Base-by-base conservation (phyloP, 345 rosid genomes). In the Salix viminalis region DNA sequence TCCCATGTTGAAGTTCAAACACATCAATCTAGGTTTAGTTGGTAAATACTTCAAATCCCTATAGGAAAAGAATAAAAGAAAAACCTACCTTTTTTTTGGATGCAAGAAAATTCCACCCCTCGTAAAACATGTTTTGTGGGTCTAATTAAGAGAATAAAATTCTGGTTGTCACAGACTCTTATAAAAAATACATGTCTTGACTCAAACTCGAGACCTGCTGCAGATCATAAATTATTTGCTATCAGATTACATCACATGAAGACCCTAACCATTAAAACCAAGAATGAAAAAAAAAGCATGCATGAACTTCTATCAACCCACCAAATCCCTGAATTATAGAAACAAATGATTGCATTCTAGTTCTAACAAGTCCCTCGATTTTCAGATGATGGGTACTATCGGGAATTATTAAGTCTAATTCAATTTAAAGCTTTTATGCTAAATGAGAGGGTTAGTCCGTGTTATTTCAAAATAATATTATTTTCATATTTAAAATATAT, bases 301-400 rank as follows among this genome's bases (percentile, higher is more conserved):
- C 70, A 54, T 21, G 34, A 8, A 54, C 68, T 75, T 42, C 32
- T 46, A 56, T 12, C 13, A 2, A 56, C n/a, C 9, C 34, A 77
- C 41, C 67, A 76, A 77, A 74, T 79, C 75, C 84, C 87, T 71
- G 65, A 75, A 76, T 41, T 76, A 69, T 24, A 73, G 84, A 65
- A 65, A 16, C 75, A 61, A 61, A 52, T 66, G 37, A 34, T 26
- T 60, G 65, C 32, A 52, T 58, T 74, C 1, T 41, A 2, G 3
- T 41, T 41, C 14, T 52, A 28, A 32, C 80, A 4, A 39, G 24
- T 21, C 34, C 64, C 70, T 9, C 14, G 9, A 58, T n/a, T 23
- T n/a, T 10, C n/a, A n/a, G 62, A 58, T n/a, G 62, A 10, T n/a
- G 62, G 3, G 6, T 24, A 0, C 5, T 1, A 9, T 11, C 28